Evolutionary conservation across 352 stramenopile species (phyloP).

Genomic region (Globisporangium solare): DNA sequence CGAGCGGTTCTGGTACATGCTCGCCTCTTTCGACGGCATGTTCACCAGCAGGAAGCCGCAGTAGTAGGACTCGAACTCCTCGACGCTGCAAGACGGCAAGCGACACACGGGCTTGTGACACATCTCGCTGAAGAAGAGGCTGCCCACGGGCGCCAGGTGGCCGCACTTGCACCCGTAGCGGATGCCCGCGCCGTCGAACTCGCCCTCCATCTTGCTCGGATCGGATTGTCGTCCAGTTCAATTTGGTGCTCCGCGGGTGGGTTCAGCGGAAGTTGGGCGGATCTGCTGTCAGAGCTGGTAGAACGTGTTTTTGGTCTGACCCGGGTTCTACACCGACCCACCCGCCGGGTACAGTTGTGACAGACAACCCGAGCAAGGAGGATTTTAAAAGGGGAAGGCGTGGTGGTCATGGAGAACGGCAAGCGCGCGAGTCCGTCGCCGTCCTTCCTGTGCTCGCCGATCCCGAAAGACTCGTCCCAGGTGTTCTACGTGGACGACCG

Average conservation of each 20-base stretch:
- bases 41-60: conserved; percentile 82
- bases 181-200: conserved; percentile 35
- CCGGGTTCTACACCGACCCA: neutral
- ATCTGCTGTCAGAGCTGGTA: neutral
- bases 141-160: conserved; percentile 42
- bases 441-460: conserved; percentile 61
- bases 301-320: neutral
- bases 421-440: neutral
- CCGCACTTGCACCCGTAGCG: conserved; percentile 77
- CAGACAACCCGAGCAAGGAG: neutral
- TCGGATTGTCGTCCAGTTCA: conserved; percentile 2
- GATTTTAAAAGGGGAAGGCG: neutral
- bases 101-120: conserved; percentile 76
- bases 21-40: conserved; percentile 83
- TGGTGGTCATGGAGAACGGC: neutral
- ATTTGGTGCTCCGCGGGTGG: neutral
- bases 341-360: neutral
- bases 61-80: conserved; percentile 89
- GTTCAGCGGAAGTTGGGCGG: neutral
- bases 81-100: conserved; percentile 55
- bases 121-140: conserved; percentile 75
- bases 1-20: conserved; percentile 85
- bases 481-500: conserved; percentile 46
- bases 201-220: conserved; percentile 3
- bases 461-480: conserved; percentile 55